Conservation (phyloP, 2,329 filamentous ascomycete genomes). For the Pyricularia pennisetigena region DNA sequence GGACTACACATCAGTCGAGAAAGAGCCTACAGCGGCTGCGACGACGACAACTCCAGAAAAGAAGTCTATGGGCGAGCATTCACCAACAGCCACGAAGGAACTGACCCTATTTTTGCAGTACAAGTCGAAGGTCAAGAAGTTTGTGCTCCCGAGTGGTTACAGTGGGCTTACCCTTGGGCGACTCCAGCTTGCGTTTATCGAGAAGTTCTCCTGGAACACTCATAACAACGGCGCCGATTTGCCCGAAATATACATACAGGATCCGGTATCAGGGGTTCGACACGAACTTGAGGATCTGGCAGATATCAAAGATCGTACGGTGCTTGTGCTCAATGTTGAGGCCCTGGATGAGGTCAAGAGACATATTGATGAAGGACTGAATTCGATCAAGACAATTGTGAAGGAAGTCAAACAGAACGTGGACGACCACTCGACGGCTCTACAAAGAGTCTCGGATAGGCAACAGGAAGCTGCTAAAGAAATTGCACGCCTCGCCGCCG, state of each 20-base stretch:
- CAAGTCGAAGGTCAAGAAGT: constrained; percentile 95
- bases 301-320: constrained; percentile 90
- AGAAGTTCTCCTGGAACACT: constrained; percentile 98
- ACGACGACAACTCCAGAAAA: constrained; percentile 9
- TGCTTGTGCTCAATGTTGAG: constrained; percentile 91
- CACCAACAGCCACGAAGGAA: constrained; percentile 60
- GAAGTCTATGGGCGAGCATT: constrained; percentile 40
- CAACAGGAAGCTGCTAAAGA: constrained; percentile 87
- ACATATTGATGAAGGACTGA: constrained; percentile 88
- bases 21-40: neutral
- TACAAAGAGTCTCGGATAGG: constrained; percentile 81
- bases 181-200: constrained; percentile 91
- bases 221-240: constrained; percentile 87
- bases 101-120: constrained; percentile 92
- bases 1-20: neutral
- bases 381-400: constrained; percentile 70
- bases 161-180: constrained; percentile 78
- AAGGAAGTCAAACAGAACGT: constrained; percentile 77
- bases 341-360: constrained; percentile 90
- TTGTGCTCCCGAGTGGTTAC: constrained; percentile 75
- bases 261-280: constrained; percentile 88
- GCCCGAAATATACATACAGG: constrained; percentile 96
- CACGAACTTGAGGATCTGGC: constrained; percentile 90
- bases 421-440: constrained; percentile 69
- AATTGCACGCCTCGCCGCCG: constrained; percentile 52